Conservation (phyloP, 345 rosid genomes). For the Eucalyptus marginata region DNA sequence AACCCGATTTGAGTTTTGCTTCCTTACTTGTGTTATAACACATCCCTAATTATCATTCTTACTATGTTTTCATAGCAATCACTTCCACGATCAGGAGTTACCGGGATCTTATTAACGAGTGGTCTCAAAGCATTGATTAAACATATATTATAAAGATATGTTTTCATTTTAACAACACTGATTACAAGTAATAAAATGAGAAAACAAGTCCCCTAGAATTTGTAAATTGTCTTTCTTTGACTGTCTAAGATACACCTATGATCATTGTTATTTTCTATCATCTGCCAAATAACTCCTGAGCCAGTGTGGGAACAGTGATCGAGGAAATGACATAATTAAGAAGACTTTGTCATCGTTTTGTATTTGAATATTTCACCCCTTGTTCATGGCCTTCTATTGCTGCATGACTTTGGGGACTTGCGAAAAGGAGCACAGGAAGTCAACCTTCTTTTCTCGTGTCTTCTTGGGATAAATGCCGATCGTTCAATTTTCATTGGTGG, state of each 20-base stretch:
- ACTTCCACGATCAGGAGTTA: background rate
- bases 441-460: background rate
- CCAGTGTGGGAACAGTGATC: background rate
- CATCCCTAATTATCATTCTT: background rate
- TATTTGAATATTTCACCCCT: background rate
- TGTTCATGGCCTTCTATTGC: background rate
- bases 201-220: background rate
- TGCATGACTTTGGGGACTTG: background rate
- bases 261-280: background rate
- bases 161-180: background rate
- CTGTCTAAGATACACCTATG: background rate
- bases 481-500: background rate
- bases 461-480: background rate
- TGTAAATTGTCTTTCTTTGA: background rate
- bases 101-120: fast-evolving
- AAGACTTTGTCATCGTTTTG: background rate
- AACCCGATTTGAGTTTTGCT: background rate
- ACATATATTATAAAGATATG: background rate
- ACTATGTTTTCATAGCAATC: background rate
- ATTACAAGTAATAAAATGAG: background rate
- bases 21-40: background rate
- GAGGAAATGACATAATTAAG: background rate
- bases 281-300: background rate
- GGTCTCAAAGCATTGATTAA: background rate
- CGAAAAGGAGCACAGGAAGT: background rate